These are phyloP conservation scores for Coemansia sp. DNA, from an alignment of 192 early-diverging fungal genomes.

Conservation along the genomic window DNA sequence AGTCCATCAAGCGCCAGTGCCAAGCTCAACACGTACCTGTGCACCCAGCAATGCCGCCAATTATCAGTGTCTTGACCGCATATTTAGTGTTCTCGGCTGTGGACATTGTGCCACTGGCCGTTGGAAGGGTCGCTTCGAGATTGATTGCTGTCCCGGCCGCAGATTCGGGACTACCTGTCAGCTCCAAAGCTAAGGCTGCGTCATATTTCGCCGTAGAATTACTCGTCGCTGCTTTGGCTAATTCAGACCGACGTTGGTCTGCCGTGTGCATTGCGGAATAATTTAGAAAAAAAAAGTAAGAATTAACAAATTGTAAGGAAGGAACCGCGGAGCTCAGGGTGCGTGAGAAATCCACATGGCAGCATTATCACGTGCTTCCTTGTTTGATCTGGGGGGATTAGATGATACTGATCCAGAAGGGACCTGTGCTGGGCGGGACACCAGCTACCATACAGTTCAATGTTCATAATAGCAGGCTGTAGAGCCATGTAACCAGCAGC, in stretches of 20 bases:
- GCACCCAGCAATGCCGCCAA: slow-evolving; percentile 53
- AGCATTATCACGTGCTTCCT: background rate
- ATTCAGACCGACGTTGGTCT: background rate
- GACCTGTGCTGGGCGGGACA: too few species aligned
- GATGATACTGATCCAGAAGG: too few species aligned
- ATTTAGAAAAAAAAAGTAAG: background rate
- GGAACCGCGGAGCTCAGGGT: background rate
- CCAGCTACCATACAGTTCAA: too few species aligned
- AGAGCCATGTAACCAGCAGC: too few species aligned
- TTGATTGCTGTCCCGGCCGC: background rate
- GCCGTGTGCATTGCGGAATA: background rate
- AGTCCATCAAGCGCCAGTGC: background rate
- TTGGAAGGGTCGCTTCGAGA: background rate
- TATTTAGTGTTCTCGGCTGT: slow-evolving; percentile 25
- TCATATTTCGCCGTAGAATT: background rate
- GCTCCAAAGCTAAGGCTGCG: slow-evolving; percentile 3
- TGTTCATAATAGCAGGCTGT: too few species aligned
- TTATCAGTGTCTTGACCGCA: slow-evolving; percentile 26
- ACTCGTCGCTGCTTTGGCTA: background rate
- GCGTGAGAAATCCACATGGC: background rate
- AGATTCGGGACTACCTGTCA: slow-evolving; percentile 10
- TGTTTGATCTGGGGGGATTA: too few species aligned
- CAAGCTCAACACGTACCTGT: slow-evolving; percentile 23
- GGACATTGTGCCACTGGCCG: background rate
- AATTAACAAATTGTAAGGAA: background rate